phyloP scores from a whole-genome alignment of 805 yeast genomes.

The Candida loeiensis region DNA sequence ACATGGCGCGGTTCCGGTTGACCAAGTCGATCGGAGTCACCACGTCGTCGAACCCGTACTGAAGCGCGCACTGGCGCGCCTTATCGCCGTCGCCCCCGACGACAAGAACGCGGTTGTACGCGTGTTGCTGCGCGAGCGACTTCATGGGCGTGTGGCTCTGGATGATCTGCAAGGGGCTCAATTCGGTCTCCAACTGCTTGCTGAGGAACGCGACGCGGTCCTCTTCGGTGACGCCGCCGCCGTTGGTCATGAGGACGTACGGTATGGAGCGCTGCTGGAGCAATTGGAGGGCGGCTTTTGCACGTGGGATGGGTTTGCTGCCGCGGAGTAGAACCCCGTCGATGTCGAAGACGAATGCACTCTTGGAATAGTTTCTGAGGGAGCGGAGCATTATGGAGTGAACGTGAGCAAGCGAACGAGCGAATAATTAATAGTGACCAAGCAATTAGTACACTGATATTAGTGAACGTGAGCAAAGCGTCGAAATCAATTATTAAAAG shows the following conservation, averaged over 20 bases:
- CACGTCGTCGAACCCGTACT: slow-evolving; percentile 76
- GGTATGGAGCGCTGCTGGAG: slow-evolving; percentile 60
- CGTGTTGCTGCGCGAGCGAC: slow-evolving; percentile 45
- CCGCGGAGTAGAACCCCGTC: slow-evolving; percentile 90
- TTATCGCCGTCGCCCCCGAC: slow-evolving; percentile 77
- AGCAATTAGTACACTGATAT: too few relatives aligned
- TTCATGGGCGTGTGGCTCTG: slow-evolving; percentile 88
- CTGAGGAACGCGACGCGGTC: slow-evolving; percentile 56
- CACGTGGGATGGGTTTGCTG: slow-evolving; percentile 58
- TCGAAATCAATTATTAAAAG: too few relatives aligned
- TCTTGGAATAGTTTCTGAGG: not conserved
- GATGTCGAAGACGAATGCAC: slow-evolving; percentile 48
- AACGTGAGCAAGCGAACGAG: too few relatives aligned
- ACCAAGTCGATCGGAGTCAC: slow-evolving; percentile 71
- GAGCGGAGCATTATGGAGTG: slow-evolving; percentile 1
- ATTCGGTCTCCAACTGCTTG: slow-evolving; percentile 37
- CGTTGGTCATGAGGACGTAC: slow-evolving; percentile 81
- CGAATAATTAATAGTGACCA: too few relatives aligned
- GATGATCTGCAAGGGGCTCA: slow-evolving; percentile 64
- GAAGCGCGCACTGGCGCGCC: slow-evolving; percentile 68
- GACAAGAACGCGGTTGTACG: slow-evolving; percentile 62
- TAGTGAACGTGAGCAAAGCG: too few relatives aligned
- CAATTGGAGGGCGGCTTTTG: slow-evolving; percentile 54
- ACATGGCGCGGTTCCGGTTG: slow-evolving; percentile 49
- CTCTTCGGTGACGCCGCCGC: slow-evolving; percentile 76